Evolutionary conservation across 2,329 filamentous ascomycete species (phyloP).

Genomic region (Calonectria honghensis): DNA sequence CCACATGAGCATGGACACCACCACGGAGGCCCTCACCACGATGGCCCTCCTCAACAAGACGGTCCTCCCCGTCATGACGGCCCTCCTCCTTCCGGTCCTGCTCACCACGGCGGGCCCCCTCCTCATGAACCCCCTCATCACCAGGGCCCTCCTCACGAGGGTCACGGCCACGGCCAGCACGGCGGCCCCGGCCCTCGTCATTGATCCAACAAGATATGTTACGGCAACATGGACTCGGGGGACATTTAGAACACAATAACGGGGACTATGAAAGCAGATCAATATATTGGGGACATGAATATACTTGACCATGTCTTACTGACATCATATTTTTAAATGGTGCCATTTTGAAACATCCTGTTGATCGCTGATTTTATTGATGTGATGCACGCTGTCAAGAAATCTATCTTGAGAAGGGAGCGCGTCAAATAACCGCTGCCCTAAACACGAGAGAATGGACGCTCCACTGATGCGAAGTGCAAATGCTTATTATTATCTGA

Average conservation of each 20-base stretch:
- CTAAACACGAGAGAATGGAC: too few species aligned
- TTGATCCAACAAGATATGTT: not conserved
- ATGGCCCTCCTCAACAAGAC: not conserved
- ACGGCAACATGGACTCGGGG: not conserved
- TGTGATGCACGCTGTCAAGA: too few species aligned
- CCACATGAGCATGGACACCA: conserved; percentile 2
- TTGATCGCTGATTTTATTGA: too few species aligned
- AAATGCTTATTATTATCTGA: too few species aligned
- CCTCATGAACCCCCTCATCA: not conserved
- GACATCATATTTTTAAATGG: too few species aligned
- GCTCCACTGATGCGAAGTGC: too few species aligned
- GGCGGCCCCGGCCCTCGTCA: not conserved
- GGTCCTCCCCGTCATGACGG: not conserved
- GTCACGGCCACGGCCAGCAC: not conserved
- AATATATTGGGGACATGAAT: not conserved
- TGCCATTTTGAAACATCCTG: too few species aligned
- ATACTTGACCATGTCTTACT: not conserved
- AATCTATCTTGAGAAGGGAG: too few species aligned
- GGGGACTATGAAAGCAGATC: not conserved
- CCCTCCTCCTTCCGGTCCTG: not conserved
- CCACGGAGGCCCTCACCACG: not conserved
- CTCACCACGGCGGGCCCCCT: conserved; percentile 2
- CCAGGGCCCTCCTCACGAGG: not conserved
- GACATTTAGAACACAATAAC: not conserved
- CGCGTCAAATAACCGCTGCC: too few species aligned